Percentiles rank a stretch among this genome's conserved stretches.
phyloP scores from a whole-genome alignment of 257 asterid genomes.

The Nicotiana knightiana region DNA sequence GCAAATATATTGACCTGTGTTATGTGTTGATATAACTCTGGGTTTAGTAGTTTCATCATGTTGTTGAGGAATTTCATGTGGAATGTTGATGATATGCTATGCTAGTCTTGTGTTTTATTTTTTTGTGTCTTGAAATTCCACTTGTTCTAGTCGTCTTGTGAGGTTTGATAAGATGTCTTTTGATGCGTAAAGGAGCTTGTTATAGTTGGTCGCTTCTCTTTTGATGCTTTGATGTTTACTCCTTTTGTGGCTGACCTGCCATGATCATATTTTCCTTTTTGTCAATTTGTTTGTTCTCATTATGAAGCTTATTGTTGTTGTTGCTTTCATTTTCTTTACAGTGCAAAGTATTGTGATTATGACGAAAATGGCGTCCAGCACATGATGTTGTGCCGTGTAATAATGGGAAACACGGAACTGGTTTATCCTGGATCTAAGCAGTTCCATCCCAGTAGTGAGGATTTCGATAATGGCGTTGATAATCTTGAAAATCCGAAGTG shows the following conservation, averaged over 20 bases:
- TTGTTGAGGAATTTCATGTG: not conserved
- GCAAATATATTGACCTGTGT: not conserved
- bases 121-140: not conserved
- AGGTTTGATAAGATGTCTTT: not conserved
- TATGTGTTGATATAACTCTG: not conserved
- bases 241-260: not conserved
- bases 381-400: slow-evolving; percentile 52
- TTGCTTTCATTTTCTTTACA: slow-evolving; percentile 16
- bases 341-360: slow-evolving; percentile 63
- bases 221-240: not conserved
- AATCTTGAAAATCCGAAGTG: slow-evolving; percentile 57
- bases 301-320: not conserved
- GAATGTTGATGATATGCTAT: not conserved
- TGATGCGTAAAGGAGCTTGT: not conserved
- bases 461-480: slow-evolving; percentile 91
- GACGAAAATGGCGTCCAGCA: slow-evolving; percentile 77
- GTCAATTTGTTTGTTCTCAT: not conserved
- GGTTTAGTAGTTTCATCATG: not conserved
- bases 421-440: slow-evolving; percentile 69
- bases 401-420: slow-evolving; percentile 67
- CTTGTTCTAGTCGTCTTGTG: not conserved
- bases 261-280: not conserved
- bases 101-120: not conserved
- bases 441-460: slow-evolving; percentile 81
- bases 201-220: not conserved